Conservation (phyloP, 345 rosid genomes). For the Dimocarpus longan region DNA sequence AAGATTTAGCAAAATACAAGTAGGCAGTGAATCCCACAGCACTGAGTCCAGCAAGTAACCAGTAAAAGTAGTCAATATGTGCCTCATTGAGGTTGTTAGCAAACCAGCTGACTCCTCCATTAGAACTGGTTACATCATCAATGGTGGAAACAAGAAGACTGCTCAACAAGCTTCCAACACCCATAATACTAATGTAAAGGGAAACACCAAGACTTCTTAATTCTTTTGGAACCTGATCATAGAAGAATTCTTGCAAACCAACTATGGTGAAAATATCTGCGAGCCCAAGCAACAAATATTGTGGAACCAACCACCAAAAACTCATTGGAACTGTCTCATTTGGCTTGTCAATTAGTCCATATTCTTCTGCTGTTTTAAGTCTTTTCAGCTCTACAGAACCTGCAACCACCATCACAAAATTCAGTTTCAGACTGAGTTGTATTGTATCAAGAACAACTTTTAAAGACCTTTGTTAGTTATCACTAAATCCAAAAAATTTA, state of each 20-base stretch:
- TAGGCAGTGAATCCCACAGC: constrained; percentile 23
- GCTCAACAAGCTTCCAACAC: constrained; percentile 34
- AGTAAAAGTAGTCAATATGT: constrained; percentile 40
- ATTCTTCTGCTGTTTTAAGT: constrained; percentile 23
- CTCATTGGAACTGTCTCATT: constrained; percentile 33
- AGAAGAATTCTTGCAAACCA: constrained; percentile 42
- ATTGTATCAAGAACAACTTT: too few species aligned
- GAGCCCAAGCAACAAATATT: constrained; percentile 31
- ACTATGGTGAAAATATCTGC: constrained; percentile 38
- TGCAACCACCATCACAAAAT: not conserved
- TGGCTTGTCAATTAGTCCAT: constrained; percentile 29
- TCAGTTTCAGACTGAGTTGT: not conserved
- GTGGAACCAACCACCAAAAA: constrained; percentile 39
- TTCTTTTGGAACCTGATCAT: constrained; percentile 37
- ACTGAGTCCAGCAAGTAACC: constrained; percentile 30
- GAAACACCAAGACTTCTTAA: constrained; percentile 34
- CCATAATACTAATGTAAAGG: constrained; percentile 32
- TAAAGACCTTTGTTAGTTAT: too few species aligned
- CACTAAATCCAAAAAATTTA: too few species aligned
- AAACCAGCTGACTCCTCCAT: constrained; percentile 32
- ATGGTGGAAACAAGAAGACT: constrained; percentile 31
- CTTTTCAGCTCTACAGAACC: constrained; percentile 35
- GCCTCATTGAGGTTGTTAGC: constrained; percentile 33
- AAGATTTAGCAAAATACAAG: constrained; percentile 28
- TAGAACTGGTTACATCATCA: not conserved